A percentile compares a stretch with the other conserved stretches of the same genome.
These are phyloP conservation scores for Diatrype stigma DNA, from an alignment of 2,329 filamentous ascomycete genomes.

Conservation along the genomic window DNA sequence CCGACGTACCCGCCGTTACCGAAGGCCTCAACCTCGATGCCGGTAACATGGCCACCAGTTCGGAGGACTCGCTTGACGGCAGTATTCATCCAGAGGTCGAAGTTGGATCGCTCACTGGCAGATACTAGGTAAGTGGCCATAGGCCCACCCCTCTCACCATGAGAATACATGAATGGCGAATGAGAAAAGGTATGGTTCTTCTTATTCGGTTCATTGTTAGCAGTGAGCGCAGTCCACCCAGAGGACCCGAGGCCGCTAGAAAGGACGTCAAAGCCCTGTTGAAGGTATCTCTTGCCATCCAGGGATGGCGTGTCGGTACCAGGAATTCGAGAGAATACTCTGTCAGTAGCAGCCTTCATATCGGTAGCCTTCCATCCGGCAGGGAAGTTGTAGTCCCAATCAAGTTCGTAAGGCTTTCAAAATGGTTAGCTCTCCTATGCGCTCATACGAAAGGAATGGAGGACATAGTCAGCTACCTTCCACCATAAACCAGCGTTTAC, in stretches of 20 bases:
- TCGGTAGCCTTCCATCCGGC: slow-evolving; percentile 64
- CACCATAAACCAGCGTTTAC: slow-evolving; percentile 68
- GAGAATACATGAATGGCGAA: slow-evolving; percentile 64
- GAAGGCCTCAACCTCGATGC: slow-evolving; percentile 59
- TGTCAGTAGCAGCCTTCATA: slow-evolving; percentile 53
- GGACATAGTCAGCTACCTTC: slow-evolving; percentile 38
- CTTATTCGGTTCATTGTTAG: slow-evolving; percentile 50
- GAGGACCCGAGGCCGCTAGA: slow-evolving; percentile 52
- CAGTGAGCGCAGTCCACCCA: slow-evolving; percentile 61
- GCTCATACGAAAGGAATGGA: neutral
- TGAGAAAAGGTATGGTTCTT: slow-evolving; percentile 61
- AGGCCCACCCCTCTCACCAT: slow-evolving; percentile 64
- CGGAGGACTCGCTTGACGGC: slow-evolving; percentile 64
- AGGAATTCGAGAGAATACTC: slow-evolving; percentile 64
- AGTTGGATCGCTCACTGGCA: slow-evolving; percentile 57
- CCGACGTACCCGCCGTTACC: slow-evolving; percentile 51
- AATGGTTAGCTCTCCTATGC: neutral
- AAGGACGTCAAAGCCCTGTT: slow-evolving; percentile 61
- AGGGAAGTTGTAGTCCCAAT: slow-evolving; percentile 72
- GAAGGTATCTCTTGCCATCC: slow-evolving; percentile 62
- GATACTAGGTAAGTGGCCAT: slow-evolving; percentile 66
- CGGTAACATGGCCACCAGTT: slow-evolving; percentile 56
- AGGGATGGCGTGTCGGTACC: slow-evolving; percentile 62
- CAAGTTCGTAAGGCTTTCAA: slow-evolving; percentile 50
- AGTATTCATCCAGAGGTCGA: slow-evolving; percentile 64